Base-by-base conservation (phyloP, 805 yeast genomes). In the Metschnikowia gruessii region DNA sequence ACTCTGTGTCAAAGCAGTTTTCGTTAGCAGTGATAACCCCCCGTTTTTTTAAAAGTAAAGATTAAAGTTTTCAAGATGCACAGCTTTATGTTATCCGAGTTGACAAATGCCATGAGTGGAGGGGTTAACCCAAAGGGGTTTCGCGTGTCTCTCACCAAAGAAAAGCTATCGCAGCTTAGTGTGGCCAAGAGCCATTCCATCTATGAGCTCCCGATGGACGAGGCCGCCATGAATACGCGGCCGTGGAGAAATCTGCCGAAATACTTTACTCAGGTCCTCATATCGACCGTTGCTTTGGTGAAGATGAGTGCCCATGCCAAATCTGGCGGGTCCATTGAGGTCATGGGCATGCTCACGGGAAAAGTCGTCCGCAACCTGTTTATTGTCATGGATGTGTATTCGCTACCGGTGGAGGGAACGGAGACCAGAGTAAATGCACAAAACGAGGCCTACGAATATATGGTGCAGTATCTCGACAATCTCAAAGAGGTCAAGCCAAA, bases 311-410 rank as follows among this genome's bases (percentile, higher is more conserved):
- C 80, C 12, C 97, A 90, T 65, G 91, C 96, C 1, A 70, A 85
- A 19, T 70, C 82, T 1, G 97, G 97, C 4, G 96, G 96, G 0
- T 70, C 85, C 9, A 84, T 88, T 33, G 99, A 92, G 63, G 81
- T 94, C 5, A 92, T 92, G 98, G 99, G 98, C 4, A 86, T 91
- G 86, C 73, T 92, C 63, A 79, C 91, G 0, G 98, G 99, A 1
- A 81, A 81, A 54, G 77, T 86, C 9, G 68, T 78, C 12, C 72
- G 70, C 5, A 66, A 72, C 16, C 66, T 75, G 19, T 76, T 90
- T 48, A 75, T 85, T 2, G 85, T 94, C 1, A 75, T 82, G 74
- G 97, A 92, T 63, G 83, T 83, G 9, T 92, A 85, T 63, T 83
- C 90, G 12, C 67, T 94, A 32, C 98, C 98, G 0, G 97, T 92